These are phyloP conservation scores for Pleurotus tuoliensis DNA, from an alignment of 768 basidiomycete species.

Conservation along the genomic window DNA sequence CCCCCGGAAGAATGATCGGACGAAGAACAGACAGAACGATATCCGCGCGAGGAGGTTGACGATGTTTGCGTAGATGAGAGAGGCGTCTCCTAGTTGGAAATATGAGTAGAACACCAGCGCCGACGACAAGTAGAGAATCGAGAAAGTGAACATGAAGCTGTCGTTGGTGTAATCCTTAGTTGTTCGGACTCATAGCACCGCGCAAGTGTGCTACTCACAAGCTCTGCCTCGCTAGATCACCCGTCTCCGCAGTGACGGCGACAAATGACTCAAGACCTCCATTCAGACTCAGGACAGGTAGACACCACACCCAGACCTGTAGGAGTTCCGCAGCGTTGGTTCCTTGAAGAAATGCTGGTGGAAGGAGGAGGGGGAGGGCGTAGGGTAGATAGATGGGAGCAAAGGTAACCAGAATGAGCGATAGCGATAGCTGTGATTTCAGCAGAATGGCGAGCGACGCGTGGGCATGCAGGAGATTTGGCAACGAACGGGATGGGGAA, in stretches of 20 bases:
- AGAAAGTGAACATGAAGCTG: slow-evolving; percentile 80
- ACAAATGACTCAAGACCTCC: slow-evolving; percentile 92
- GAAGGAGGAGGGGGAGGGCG: slow-evolving; percentile 66
- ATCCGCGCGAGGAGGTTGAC: slow-evolving; percentile 62
- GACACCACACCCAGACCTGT: slow-evolving; percentile 78
- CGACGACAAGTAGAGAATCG: slow-evolving; percentile 58
- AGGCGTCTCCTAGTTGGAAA: slow-evolving; percentile 54
- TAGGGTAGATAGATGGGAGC: slow-evolving; percentile 73
- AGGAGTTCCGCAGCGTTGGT: slow-evolving; percentile 84
- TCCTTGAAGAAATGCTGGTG: slow-evolving; percentile 52
- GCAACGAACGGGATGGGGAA: slow-evolving; percentile 7
- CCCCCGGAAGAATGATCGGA: slow-evolving; percentile 39
- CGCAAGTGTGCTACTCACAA: slow-evolving; percentile 33
- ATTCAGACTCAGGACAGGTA: slow-evolving; percentile 87
- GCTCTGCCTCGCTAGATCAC: slow-evolving; percentile 68
- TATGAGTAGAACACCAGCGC: slow-evolving; percentile 38
- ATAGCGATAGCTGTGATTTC: slow-evolving; percentile 60
- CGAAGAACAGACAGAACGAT: slow-evolving; percentile 52
- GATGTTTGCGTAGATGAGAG: slow-evolving; percentile 76
- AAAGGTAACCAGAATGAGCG: slow-evolving; percentile 70
- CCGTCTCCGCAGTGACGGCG: slow-evolving; percentile 66
- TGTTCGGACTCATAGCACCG: not conserved
- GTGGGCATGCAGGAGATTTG: slow-evolving; percentile 37
- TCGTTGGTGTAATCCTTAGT: slow-evolving; percentile 6
- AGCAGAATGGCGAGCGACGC: slow-evolving; percentile 55